Conservation (phyloP, 2,329 filamentous ascomycete genomes). For the Laburnicola sp. region DNA sequence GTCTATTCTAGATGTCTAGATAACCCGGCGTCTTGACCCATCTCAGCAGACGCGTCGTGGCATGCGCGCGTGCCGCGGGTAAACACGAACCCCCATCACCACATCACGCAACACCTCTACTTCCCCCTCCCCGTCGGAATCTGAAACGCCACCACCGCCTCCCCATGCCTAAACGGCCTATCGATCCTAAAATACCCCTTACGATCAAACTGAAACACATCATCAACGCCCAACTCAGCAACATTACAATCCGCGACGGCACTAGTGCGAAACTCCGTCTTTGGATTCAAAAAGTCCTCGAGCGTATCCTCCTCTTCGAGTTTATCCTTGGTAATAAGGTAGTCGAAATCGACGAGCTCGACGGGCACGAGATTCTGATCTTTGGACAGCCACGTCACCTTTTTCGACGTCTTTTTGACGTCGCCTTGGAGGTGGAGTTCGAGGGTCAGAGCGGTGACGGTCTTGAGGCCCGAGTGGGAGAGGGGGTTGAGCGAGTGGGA, state of each 20-base stretch:
- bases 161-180: constrained; percentile 60
- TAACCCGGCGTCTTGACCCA: no score
- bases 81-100: no score
- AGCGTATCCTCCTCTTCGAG: constrained; percentile 81
- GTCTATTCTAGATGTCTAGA: no score
- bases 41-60: no score
- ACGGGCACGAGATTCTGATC: constrained; percentile 78
- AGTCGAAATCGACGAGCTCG: constrained; percentile 92
- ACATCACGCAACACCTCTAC: constrained; percentile 9
- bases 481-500: constrained; percentile 55
- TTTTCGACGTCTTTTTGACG: constrained; percentile 94
- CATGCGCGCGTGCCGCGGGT: no score
- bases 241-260: constrained; percentile 83
- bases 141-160: constrained; percentile 67
- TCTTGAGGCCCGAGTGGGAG: constrained; percentile 51
- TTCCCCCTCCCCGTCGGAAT: constrained; percentile 67
- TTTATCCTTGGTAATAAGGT: constrained; percentile 93
- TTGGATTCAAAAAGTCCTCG: constrained; percentile 78
- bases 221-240: constrained; percentile 74
- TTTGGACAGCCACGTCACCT: constrained; percentile 87
- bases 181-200: constrained; percentile 92
- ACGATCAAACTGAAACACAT: constrained; percentile 93
- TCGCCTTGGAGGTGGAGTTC: constrained; percentile 92
- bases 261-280: constrained; percentile 73
- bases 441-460: constrained; percentile 70